A percentile compares a stretch with the other conserved stretches of the same genome.
Evolutionary conservation across 495 filamentous ascomycete genomes (phyloP).

Genomic region (Daldinia bambusicola): DNA sequence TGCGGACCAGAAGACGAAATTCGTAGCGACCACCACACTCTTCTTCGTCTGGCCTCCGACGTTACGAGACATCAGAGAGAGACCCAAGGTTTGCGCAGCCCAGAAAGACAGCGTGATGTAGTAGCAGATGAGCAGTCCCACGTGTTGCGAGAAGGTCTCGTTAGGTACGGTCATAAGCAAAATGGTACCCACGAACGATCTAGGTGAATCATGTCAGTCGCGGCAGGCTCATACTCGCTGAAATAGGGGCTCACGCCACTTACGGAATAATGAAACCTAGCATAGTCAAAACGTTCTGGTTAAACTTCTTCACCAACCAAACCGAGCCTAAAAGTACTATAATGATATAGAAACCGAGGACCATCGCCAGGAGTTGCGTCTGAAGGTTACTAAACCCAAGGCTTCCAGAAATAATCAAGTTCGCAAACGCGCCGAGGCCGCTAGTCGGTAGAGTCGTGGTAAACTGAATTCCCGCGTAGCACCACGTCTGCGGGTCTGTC

Average conservation of each 20-base stretch:
- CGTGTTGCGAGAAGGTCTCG: conserved; percentile 55
- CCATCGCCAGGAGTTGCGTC: conserved; percentile 72
- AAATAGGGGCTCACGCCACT: conserved; percentile 42
- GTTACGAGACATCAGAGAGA: conserved; percentile 63
- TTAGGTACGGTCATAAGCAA: conserved; percentile 63
- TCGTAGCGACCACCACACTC: conserved; percentile 57
- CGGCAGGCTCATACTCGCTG: conserved; percentile 30
- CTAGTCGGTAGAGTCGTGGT: conserved; percentile 75
- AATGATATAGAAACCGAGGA: conserved; percentile 76
- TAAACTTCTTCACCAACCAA: conserved; percentile 70
- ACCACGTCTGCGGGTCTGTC: conserved; percentile 61
- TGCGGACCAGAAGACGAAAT: conserved; percentile 62
- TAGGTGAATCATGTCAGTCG: conserved; percentile 27
- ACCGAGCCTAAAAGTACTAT: conserved; percentile 70
- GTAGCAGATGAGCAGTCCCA: conserved; percentile 65
- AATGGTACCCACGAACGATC: conserved; percentile 66
- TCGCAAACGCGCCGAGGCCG: conserved; percentile 73
- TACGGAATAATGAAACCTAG: conserved; percentile 71
- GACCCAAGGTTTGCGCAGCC: conserved; percentile 64
- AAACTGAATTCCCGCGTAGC: conserved; percentile 65
- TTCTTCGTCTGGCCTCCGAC: conserved; percentile 67
- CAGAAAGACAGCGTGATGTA: conserved; percentile 68
- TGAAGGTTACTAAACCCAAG: conserved; percentile 62
- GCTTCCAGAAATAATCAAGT: conserved; percentile 66
- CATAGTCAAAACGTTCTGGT: conserved; percentile 74